Evolutionary conservation across 1,284 basidiomycete genomes (phyloP).

Genomic region (Ustilago sp.): DNA sequence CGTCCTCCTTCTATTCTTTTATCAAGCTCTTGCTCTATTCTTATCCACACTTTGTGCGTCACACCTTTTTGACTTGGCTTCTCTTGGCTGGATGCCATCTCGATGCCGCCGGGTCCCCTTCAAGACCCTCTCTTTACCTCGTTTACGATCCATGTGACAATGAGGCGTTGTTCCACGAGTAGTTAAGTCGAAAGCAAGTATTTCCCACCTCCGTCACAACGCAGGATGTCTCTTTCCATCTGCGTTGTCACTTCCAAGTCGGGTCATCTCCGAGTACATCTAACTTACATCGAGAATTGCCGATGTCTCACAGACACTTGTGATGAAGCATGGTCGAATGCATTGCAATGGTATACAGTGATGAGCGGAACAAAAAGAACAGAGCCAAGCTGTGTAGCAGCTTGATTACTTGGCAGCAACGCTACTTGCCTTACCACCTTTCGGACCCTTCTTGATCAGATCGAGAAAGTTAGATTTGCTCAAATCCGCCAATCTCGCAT

Average conservation of each 20-base stretch:
- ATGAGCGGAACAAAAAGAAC: neutral
- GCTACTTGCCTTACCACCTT: slow-evolving; percentile 14
- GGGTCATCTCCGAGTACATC: neutral
- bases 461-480: slow-evolving; percentile 68
- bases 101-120: no score
- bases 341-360: slow-evolving; percentile 35
- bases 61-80: no score
- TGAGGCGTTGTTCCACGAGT: no score
- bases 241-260: neutral
- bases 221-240: neutral
- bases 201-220: neutral
- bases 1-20: no score
- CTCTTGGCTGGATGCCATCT: no score
- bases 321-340: neutral
- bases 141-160: no score
- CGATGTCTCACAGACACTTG: neutral
- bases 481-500: slow-evolving; percentile 58
- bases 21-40: no score
- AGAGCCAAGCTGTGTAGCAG: no score
- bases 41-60: no score
- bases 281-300: neutral
- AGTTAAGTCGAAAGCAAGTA: no score
- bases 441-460: slow-evolving; percentile 55
- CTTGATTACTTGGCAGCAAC: slow-evolving; percentile 38
- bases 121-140: no score